Evolutionary conservation across 202 grass and related monocot species (phyloP), one percentile per base, ranked within the genome.

Genomic region (Carex sylvatica): DNA sequence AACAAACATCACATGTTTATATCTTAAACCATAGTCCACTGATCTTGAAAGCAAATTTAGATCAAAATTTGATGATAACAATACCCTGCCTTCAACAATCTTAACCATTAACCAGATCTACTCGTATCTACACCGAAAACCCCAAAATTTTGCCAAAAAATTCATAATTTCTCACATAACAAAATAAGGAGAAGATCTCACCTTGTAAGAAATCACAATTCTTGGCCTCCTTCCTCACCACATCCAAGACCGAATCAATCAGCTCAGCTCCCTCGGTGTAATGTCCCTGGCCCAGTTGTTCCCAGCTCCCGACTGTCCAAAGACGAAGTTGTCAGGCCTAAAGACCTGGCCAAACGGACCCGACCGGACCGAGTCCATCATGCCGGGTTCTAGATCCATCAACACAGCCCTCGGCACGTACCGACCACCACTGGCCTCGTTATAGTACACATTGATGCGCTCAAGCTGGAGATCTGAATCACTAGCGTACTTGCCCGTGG

Each of bases 361-460:
- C n/a, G n/a, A n/a, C n/a, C n/a, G n/a, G n/a, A n/a, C n/a, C n/a
- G n/a, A n/a, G n/a, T n/a, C n/a, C n/a, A n/a, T n/a, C n/a, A n/a
- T n/a, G n/a, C n/a, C n/a, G n/a, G n/a, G n/a, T n/a, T n/a, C n/a
- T n/a, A n/a, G n/a, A n/a, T n/a, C n/a, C n/a, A n/a, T n/a, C n/a
- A n/a, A n/a, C n/a, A n/a, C n/a, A n/a, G n/a, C n/a, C 61, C 91
- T 82, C 47, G 89, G 95, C 36, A 94, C 95, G 78, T 80, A 97
- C 26, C 94, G 73, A 0, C 92, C 92, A 42, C 92, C 90, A 74
- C 88, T 92, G 1, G 94, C 94, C 88, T 98, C 95, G 76, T 94
- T 98, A 92, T 94, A 97, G 90, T 98, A 98, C 60, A 98, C 95
- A 61, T 98, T 98, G 83, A 98, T 93, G 4, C 95, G 92, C 86